Evolutionary conservation across 257 asterid species (phyloP).

Genomic region (Misopates orontium): DNA sequence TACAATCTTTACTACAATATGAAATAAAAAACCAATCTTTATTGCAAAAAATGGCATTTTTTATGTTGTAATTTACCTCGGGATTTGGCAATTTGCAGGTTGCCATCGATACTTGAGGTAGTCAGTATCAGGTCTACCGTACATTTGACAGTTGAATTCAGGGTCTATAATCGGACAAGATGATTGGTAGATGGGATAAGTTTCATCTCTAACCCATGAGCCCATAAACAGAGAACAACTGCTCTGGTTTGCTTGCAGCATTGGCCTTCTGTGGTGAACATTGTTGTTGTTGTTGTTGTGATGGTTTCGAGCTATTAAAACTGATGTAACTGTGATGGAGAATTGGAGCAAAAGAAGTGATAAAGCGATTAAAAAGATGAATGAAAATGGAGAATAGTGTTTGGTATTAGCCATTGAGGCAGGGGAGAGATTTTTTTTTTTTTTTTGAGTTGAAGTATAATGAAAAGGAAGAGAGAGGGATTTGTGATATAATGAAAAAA

Average conservation of each 20-base stretch:
- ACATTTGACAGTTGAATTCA: conserved; percentile 74
- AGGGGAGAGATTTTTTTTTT: conserved; percentile 16
- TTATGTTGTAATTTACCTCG: conserved; percentile 44
- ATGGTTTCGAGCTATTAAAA: conserved; percentile 45
- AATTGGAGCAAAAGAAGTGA: conserved; percentile 33
- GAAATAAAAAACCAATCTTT: no score
- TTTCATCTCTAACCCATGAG: conserved; percentile 73
- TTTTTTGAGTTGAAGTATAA: conserved; percentile 10
- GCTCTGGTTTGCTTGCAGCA: conserved; percentile 50
- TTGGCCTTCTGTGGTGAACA: conserved; percentile 43
- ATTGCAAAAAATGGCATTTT: no score
- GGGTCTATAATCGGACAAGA: conserved; percentile 74
- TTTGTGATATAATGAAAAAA: not conserved
- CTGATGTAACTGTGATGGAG: conserved; percentile 42
- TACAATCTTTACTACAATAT: no score
- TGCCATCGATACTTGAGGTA: conserved; percentile 89
- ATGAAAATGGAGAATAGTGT: conserved; percentile 25
- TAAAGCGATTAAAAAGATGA: conserved; percentile 29
- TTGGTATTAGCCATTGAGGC: conserved; percentile 44
- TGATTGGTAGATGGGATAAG: conserved; percentile 61
- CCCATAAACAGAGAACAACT: conserved; percentile 74
- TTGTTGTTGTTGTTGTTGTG: conserved; percentile 36
- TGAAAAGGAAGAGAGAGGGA: conserved; percentile 12
- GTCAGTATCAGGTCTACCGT: conserved; percentile 89
- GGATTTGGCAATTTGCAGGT: conserved; percentile 78